Evolutionary conservation across 2,329 filamentous ascomycete genomes (phyloP), one percentile per base, ranked within the genome.

Genomic region (Coniochaeta sp.): DNA sequence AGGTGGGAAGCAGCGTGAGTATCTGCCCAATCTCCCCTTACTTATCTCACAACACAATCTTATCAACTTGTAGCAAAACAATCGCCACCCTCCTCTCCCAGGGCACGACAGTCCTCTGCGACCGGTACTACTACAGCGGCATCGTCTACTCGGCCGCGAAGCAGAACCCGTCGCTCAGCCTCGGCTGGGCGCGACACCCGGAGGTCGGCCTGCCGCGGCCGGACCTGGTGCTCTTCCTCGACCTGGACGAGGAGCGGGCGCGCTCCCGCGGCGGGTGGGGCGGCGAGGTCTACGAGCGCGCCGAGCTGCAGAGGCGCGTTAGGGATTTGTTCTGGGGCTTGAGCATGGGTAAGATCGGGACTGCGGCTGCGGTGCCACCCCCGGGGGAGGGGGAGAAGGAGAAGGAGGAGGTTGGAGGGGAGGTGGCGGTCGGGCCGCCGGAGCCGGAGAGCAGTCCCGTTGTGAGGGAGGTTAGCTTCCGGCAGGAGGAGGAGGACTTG

Each of bases 101-200:
- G 1, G 93, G 93, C 9, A 87, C 81, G 22, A 95, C 86, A 0
- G 81, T 99, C 34, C 79, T 99, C 42, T 87, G 93, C 65, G 95
- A 99, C 74, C 87, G 95, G 55, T 99, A 98, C 77, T 96, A 96
- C 72, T 93, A 96, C 78, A 95, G 90, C 22, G 95, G 95, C 59
- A 90, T 93, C 60, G 91, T 97, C 57, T 99, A 98, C 77, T 91
- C 88, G 26, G 91, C 91, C 0, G 93, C 95, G 3, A 98, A 98
- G 71, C 80, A 85, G 52, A 91, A 90, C 66, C 84, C 87, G 0
- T 73, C 78, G 1, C 81, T 97, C 14, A 77, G 82, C 0, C 78
- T 97, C 0, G 75, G 82, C 0, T 99, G 95, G 93, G 92, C 91
- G 8, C 87, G 90, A 66, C 82, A 86, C 17, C 91, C 93, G 1